Evolutionary conservation across 2,329 filamentous ascomycete genomes (phyloP).

Genomic region (Alternaria gaisen): DNA sequence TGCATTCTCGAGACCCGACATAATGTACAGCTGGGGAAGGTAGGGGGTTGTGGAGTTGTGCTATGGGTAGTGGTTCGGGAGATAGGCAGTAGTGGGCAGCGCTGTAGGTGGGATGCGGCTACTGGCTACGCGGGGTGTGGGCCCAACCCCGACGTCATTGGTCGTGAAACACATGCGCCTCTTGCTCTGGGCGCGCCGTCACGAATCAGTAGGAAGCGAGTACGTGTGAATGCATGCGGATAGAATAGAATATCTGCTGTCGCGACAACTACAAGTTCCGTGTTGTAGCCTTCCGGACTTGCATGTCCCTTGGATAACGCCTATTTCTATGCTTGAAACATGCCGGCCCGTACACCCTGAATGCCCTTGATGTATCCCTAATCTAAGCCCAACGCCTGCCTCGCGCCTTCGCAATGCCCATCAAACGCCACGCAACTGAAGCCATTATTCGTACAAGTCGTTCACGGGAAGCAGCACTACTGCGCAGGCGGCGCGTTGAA

Average conservation of each 20-base stretch:
- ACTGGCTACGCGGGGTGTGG: constrained; percentile 37
- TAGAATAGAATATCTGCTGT: background rate
- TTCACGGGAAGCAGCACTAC: constrained; percentile 27
- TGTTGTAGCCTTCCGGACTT: constrained; percentile 1
- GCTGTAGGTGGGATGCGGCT: constrained; percentile 34
- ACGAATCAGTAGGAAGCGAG: constrained; percentile 13
- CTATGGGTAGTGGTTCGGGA: constrained; percentile 20
- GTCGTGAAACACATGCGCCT: constrained; percentile 1
- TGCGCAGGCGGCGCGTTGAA: constrained; percentile 64
- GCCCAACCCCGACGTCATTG: constrained; percentile 32
- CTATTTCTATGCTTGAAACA: constrained; percentile 14
- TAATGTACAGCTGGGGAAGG: constrained; percentile 38
- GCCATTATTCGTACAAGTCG: constrained; percentile 21
- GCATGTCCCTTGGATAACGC: constrained; percentile 9
- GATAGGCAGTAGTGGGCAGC: constrained; percentile 20
- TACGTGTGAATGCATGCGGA: background rate
- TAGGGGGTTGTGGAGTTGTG: constrained; percentile 17
- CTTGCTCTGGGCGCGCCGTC: constrained; percentile 9
- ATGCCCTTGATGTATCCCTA: constrained; percentile 22
- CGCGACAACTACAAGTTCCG: background rate
- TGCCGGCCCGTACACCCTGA: constrained; percentile 11
- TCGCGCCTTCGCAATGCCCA: constrained; percentile 21
- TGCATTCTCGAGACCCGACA: constrained; percentile 70
- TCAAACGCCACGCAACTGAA: constrained; percentile 35
- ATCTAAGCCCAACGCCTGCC: constrained; percentile 38